Conservation (phyloP, 345 rosid species). For the Noccaea bulbosa region DNA sequence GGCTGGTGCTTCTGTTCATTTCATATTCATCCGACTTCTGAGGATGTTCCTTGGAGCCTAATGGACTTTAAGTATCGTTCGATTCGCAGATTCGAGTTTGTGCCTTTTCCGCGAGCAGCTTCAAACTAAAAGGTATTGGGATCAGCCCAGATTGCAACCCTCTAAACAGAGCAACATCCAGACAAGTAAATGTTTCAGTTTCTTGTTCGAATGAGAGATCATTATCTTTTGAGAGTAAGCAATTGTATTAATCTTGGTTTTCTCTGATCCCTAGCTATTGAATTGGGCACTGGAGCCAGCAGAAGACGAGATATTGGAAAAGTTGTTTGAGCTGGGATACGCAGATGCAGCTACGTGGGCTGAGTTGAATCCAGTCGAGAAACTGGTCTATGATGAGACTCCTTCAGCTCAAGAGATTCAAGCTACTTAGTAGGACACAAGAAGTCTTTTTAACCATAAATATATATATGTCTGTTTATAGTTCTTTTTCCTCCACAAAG, state of each 20-base stretch:
- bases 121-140: constrained; percentile 76
- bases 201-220: constrained; percentile 5
- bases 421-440: constrained; percentile 22
- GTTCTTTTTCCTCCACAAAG: constrained; percentile 2
- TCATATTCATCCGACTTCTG: constrained; percentile 11
- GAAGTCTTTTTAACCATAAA: constrained; percentile 5
- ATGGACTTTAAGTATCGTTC: background rate
- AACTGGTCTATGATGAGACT: constrained; percentile 47
- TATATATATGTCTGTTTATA: constrained; percentile 6
- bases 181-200: constrained; percentile 62
- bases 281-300: constrained; percentile 97
- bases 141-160: constrained; percentile 96
- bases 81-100: constrained; percentile 72
- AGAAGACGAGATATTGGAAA: constrained; percentile 67
- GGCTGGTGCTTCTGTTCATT: too few species aligned
- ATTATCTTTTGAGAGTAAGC: constrained; percentile 17
- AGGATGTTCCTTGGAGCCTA: background rate
- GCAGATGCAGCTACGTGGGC: constrained; percentile 87
- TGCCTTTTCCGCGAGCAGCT: constrained; percentile 71
- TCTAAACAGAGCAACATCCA: constrained; percentile 60
- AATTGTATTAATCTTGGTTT: constrained; percentile 7
- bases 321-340: constrained; percentile 79
- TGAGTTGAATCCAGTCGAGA: constrained; percentile 58
- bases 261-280: constrained; percentile 56
- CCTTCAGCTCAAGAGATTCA: constrained; percentile 31